A percentile compares a stretch with the other conserved stretches of the same genome.
These are phyloP conservation scores for Pseudocercospora fijiensis DNA, from an alignment of 2,329 filamentous ascomycete genomes.

Conservation along the genomic window DNA sequence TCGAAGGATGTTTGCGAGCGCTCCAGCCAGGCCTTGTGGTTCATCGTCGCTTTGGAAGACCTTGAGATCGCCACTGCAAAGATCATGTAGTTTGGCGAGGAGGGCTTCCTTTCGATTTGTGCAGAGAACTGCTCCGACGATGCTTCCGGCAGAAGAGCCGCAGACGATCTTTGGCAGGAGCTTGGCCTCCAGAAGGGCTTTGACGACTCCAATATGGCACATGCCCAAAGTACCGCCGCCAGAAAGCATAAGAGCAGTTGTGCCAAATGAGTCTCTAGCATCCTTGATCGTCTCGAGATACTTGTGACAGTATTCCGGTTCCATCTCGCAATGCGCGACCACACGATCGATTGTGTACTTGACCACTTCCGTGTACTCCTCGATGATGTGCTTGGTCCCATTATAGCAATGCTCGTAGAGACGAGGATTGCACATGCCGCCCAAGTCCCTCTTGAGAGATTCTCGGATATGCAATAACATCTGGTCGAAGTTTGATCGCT, in stretches of 20 bases:
- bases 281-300: constrained; percentile 24
- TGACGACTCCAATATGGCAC: constrained; percentile 30
- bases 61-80: constrained; percentile 25
- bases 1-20: constrained; percentile 24
- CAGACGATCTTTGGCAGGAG: constrained; percentile 27
- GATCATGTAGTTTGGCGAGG: constrained; percentile 23
- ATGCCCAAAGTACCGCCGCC: constrained; percentile 30
- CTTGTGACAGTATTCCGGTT: constrained; percentile 15
- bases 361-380: constrained; percentile 28
- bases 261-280: constrained; percentile 26
- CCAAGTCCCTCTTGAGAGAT: constrained; percentile 26
- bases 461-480: constrained; percentile 26
- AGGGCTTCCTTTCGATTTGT: constrained; percentile 25
- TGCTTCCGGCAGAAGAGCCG: constrained; percentile 29
- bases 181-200: constrained; percentile 21
- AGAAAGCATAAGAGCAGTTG: constrained; percentile 28
- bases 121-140: constrained; percentile 28
- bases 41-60: constrained; percentile 28
- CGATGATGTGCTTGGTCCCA: constrained; percentile 28
- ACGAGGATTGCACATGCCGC: constrained; percentile 26
- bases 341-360: constrained; percentile 30
- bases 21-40: constrained; percentile 23
- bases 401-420: constrained; percentile 26
- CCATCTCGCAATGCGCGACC: constrained; percentile 22
- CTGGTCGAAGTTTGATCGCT: constrained; percentile 22